phyloP scores from a whole-genome alignment of 805 yeast species.

The Myxozyma sirexii region DNA sequence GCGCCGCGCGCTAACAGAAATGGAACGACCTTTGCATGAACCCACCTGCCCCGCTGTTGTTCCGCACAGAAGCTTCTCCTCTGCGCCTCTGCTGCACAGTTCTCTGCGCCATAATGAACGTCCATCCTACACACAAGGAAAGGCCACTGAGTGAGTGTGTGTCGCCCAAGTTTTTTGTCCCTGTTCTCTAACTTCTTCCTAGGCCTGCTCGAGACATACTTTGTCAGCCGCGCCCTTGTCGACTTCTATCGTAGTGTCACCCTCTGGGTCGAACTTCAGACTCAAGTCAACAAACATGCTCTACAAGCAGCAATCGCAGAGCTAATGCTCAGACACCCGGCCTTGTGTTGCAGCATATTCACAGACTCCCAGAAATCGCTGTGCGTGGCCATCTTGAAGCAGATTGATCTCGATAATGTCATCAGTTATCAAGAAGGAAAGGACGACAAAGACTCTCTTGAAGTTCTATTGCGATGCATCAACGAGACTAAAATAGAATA shows the following conservation, averaged over 20 bases:
- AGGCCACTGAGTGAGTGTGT: background rate
- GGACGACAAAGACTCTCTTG: background rate
- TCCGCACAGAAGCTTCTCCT: no score
- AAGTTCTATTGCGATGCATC: background rate
- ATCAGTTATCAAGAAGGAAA: background rate
- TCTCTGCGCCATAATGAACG: no score
- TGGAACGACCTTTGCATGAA: no score
- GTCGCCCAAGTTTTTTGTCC: background rate
- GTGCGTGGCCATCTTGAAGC: constrained; percentile 3
- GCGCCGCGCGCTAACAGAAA: constrained; percentile 1
- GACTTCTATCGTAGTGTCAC: constrained; percentile 10
- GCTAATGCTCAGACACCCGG: constrained; percentile 5
- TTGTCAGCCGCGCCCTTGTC: constrained; percentile 1
- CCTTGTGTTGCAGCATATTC: constrained; percentile 2
- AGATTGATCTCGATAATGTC: constrained; percentile 8
- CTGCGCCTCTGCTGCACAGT: background rate
- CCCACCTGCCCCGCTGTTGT: no score
- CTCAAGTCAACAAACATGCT: background rate
- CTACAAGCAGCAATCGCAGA: background rate
- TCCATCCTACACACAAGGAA: no score
- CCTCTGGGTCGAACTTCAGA: constrained; percentile 5
- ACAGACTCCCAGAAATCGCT: background rate
- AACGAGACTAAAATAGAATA: background rate
- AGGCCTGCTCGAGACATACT: constrained; percentile 23
- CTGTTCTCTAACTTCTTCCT: background rate